Evolutionary conservation across 805 yeast genomes (phyloP).

Genomic region (Candida berthetii): DNA sequence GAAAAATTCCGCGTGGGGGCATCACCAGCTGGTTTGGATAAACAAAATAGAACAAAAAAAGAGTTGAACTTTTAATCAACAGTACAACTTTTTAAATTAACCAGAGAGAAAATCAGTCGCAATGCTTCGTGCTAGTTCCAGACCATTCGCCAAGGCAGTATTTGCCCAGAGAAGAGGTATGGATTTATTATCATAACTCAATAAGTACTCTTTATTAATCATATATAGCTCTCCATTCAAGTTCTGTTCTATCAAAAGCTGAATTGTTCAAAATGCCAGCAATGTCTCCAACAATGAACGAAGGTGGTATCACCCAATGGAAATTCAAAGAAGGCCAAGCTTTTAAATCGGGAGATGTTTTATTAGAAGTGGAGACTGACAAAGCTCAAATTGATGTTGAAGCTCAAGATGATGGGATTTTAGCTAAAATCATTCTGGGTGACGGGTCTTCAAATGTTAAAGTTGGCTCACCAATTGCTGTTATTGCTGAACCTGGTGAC

Average conservation of each 20-base stretch:
- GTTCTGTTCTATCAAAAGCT: slow-evolving; percentile 19
- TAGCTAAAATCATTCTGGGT: slow-evolving; percentile 64
- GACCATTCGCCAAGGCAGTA: too few relatives aligned
- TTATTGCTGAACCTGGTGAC: slow-evolving; percentile 82
- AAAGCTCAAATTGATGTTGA: slow-evolving; percentile 81
- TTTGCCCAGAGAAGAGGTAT: not conserved
- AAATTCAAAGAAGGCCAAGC: slow-evolving; percentile 70
- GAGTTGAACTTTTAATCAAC: too few relatives aligned
- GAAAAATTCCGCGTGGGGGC: too few relatives aligned
- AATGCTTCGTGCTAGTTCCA: too few relatives aligned
- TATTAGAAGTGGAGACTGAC: slow-evolving; percentile 81
- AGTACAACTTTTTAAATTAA: too few relatives aligned
- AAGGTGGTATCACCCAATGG: slow-evolving; percentile 92
- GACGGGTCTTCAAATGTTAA: slow-evolving; percentile 77
- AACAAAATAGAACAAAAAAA: too few relatives aligned
- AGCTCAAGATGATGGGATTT: slow-evolving; percentile 85
- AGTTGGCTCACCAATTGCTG: slow-evolving; percentile 90
- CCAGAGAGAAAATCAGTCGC: too few relatives aligned
- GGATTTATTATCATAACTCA: not conserved
- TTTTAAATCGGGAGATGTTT: slow-evolving; percentile 77
- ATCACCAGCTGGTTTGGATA: too few relatives aligned
- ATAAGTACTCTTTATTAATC: not conserved
- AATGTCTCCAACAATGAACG: slow-evolving; percentile 98
- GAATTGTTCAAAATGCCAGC: slow-evolving; percentile 87
- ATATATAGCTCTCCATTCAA: slow-evolving; percentile 17